Base-by-base conservation (phyloP, 306 rosid genomes). In the Clitoria ternatea region DNA sequence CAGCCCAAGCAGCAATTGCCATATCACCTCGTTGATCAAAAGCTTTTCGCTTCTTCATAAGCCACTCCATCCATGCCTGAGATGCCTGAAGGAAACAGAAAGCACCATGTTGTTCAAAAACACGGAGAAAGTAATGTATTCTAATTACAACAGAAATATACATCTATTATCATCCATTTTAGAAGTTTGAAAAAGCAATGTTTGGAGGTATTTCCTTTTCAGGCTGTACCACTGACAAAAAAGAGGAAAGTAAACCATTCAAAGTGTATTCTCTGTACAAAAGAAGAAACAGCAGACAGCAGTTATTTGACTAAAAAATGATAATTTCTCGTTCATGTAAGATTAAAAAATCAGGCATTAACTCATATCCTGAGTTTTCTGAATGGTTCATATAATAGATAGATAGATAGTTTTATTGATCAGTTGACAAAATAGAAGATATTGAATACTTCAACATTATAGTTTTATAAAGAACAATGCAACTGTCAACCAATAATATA, bases 51-150 rank as follows among this genome's bases (percentile, higher is more conserved):
- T 89, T 90, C 81, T 94, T 89, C 18, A 89, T 85, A 66, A 90
- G 89, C 97, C 98, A 94, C 57, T 90, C 98, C 98, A 85, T 87
- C 98, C 98, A 94, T 81, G 98, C 95, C 69, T 89, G 86, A 62
- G 98, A 94, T 74, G 98, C 98, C 98, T 94, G 82, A 57, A 69
- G 68, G 70, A 73, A 66, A 79, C 45, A 50, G n/a, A n/a, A 62
- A 70, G 70, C 26, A 66, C 19, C 61, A 62, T 64, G 23, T 61
- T 30, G 36, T 59, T 79, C 22, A 72, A 45, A 9, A 42, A 60
- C 13, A 53, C n/a, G 24, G 37, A 11, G 6, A 70, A 50, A 3
- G 17, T 2, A 17, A 56, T 23, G 9, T 20, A 67, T 52, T 23
- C 35, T 18, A 42, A 15, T 72, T 20, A 61, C 12, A 64, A 33